Evolutionary conservation across 495 filamentous ascomycete species (phyloP).

Genomic region (Aspergillus hancockii): DNA sequence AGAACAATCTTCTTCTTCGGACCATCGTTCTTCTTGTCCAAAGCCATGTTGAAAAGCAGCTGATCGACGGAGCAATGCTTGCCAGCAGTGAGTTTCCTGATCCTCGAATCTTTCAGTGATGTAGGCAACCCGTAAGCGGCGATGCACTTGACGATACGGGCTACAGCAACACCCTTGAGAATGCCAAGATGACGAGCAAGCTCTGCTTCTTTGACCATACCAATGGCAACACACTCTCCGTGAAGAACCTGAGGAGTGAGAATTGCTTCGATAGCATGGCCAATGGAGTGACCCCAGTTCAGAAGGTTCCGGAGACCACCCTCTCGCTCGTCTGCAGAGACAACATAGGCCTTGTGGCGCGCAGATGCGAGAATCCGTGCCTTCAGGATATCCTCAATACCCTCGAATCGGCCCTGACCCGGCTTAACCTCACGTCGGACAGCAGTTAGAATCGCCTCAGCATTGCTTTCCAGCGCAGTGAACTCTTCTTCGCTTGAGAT

Average conservation of each 20-base stretch:
- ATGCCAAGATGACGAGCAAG: slow-evolving; percentile 87
- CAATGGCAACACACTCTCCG: slow-evolving; percentile 93
- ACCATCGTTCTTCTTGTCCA: slow-evolving; percentile 99
- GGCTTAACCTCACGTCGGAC: slow-evolving; percentile 58
- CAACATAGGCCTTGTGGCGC: slow-evolving; percentile 87
- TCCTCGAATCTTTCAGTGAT: slow-evolving; percentile 78
- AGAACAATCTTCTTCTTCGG: slow-evolving; percentile 96
- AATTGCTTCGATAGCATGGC: slow-evolving; percentile 94
- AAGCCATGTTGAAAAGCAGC: slow-evolving; percentile 86
- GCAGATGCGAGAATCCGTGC: slow-evolving; percentile 86
- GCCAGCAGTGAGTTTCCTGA: slow-evolving; percentile 79
- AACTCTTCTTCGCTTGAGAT: slow-evolving; percentile 94
- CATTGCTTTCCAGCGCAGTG: slow-evolving; percentile 77
- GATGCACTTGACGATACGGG: slow-evolving; percentile 87
- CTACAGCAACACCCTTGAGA: slow-evolving; percentile 83
- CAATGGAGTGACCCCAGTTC: slow-evolving; percentile 98
- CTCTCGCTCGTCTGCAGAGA: slow-evolving; percentile 90
- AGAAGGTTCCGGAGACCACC: slow-evolving; percentile 92
- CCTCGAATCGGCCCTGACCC: slow-evolving; percentile 59
- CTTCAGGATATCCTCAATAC: slow-evolving; percentile 76
- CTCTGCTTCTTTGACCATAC: slow-evolving; percentile 97
- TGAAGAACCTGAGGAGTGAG: slow-evolving; percentile 94
- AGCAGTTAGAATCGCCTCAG: slow-evolving; percentile 69
- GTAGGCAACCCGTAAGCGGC: slow-evolving; percentile 91
- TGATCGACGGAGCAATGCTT: slow-evolving; percentile 92